Evolutionary conservation across 2,329 filamentous ascomycete species (phyloP).

Genomic region (Pestalotiopsis sp.): DNA sequence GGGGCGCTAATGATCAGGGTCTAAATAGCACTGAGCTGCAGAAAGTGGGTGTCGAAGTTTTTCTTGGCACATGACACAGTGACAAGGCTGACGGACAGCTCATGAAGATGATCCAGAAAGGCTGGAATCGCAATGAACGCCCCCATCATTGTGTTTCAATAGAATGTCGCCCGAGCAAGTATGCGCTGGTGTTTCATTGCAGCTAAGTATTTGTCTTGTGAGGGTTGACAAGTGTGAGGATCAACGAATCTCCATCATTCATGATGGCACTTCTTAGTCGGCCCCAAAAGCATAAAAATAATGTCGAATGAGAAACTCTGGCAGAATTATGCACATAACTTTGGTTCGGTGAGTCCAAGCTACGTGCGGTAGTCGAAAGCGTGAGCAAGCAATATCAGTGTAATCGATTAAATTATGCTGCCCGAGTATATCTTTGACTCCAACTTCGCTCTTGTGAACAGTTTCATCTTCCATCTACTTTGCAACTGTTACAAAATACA

Average conservation of each 20-base stretch:
- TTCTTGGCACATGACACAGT: not conserved
- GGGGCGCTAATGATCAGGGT: too few species aligned
- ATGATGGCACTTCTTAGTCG: not conserved
- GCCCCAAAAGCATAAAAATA: not conserved
- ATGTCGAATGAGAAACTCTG: not conserved
- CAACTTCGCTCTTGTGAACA: not conserved
- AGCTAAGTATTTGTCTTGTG: not conserved
- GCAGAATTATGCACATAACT: too few species aligned
- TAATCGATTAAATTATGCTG: not conserved
- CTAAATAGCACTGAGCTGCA: too few species aligned
- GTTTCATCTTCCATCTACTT: not conserved
- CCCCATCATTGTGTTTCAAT: not conserved
- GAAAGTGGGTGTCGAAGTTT: not conserved
- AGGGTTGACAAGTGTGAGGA: not conserved
- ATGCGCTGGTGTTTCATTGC: not conserved
- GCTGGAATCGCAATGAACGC: not conserved
- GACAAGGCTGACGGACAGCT: not conserved
- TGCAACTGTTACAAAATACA: not conserved
- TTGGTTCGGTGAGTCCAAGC: too few species aligned
- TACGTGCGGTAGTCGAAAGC: too few species aligned
- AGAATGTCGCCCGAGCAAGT: not conserved
- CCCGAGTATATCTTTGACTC: not conserved
- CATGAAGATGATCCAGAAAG: not conserved
- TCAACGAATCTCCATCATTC: not conserved
- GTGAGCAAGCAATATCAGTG: too few species aligned